Percentiles rank a stretch among this genome's conserved stretches.
Conservation (phyloP, 2,329 filamentous ascomycete species). For the Leptographium wingfieldii region DNA sequence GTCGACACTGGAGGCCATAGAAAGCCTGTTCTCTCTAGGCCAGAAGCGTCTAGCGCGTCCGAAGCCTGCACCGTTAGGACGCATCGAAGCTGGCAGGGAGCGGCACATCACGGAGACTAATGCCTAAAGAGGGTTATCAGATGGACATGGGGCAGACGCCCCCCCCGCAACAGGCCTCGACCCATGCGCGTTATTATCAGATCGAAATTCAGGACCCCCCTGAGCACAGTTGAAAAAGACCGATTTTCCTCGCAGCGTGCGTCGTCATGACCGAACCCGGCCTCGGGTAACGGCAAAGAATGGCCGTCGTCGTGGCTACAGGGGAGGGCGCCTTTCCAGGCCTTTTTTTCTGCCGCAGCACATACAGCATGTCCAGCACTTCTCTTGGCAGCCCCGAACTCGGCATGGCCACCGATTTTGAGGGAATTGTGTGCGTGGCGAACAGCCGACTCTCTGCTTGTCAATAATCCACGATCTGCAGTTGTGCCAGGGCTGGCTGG, state of each 20-base stretch:
- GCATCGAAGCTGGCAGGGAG: background rate
- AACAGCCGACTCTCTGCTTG: background rate
- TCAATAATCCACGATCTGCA: background rate
- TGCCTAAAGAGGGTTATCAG: background rate
- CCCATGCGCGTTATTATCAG: background rate
- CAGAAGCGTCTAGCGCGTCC: background rate
- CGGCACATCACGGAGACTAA: background rate
- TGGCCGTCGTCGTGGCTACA: background rate
- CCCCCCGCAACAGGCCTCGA: background rate
- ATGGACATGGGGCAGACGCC: background rate
- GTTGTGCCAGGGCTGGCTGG: background rate
- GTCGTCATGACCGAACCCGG: background rate
- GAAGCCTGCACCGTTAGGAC: background rate
- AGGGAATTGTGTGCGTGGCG: background rate
- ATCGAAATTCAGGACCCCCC: background rate
- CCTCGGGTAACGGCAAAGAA: background rate
- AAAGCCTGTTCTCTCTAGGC: background rate
- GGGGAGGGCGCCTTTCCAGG: background rate
- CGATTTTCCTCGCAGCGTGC: background rate
- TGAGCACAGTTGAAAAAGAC: background rate
- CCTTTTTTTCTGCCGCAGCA: background rate
- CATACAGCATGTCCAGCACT: background rate
- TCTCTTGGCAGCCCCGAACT: background rate
- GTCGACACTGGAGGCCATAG: too few species aligned
- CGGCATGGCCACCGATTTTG: background rate